Evolutionary conservation across 2,329 filamentous ascomycete species (phyloP).

Genomic region (Fusarium sp.): DNA sequence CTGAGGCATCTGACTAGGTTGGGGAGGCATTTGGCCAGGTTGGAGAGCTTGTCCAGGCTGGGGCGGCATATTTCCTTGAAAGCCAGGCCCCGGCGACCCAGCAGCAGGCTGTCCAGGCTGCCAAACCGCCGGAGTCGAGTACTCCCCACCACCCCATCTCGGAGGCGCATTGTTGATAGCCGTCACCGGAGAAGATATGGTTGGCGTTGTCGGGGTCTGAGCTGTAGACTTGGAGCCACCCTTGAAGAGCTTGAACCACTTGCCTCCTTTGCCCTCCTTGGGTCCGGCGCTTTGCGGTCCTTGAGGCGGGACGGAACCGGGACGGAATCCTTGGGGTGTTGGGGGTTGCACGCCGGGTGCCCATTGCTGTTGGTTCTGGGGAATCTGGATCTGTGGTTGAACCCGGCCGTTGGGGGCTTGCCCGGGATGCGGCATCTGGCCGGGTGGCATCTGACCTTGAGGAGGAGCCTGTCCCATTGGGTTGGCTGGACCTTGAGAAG

Average conservation of each 20-base stretch:
- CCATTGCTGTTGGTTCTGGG: constrained; percentile 28
- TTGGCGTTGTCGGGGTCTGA: constrained; percentile 30
- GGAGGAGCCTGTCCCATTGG: constrained; percentile 17
- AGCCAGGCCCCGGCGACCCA: background rate
- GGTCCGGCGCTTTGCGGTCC: constrained; percentile 27
- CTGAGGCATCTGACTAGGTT: background rate
- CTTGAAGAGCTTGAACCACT: constrained; percentile 42
- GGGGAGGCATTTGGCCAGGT: background rate
- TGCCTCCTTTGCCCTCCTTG: constrained; percentile 37
- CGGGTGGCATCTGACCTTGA: constrained; percentile 4
- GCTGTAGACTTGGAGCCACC: constrained; percentile 36
- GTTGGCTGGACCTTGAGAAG: constrained; percentile 23
- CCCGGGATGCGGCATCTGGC: background rate
- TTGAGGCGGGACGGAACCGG: constrained; percentile 33
- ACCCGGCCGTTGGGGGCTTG: constrained; percentile 19
- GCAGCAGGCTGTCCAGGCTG: constrained; percentile 34
- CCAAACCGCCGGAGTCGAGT: constrained; percentile 35
- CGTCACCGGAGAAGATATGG: constrained; percentile 18
- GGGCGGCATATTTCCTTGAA: constrained; percentile 14
- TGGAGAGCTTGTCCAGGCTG: constrained; percentile 7
- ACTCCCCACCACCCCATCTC: constrained; percentile 37
- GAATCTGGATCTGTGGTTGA: constrained; percentile 34
- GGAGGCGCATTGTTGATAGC: constrained; percentile 12
- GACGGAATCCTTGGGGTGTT: constrained; percentile 20
- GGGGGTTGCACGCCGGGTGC: constrained; percentile 29